Conservation (phyloP, 208 protist species). For the Trypanosoma platydactyli region DNA sequence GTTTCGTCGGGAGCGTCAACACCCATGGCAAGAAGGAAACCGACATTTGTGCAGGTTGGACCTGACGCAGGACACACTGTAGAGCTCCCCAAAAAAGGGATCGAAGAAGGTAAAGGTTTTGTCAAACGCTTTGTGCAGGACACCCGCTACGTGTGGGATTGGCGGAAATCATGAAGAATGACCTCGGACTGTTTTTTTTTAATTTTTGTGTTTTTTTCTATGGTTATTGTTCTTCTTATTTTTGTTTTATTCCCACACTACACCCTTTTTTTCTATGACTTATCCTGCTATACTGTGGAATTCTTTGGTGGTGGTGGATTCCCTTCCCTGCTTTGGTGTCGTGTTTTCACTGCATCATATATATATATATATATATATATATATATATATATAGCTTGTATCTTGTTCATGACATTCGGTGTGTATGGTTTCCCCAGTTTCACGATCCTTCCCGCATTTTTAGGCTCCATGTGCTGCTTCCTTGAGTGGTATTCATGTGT, state of each 20-base stretch:
- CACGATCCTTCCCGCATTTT: too few relatives aligned
- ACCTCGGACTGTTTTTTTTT: constrained; percentile 6
- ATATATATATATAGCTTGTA: constrained; percentile 12
- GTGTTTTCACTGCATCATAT: too few relatives aligned
- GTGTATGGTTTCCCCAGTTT: not conserved
- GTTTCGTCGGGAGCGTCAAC: not conserved
- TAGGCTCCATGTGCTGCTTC: constrained; percentile 7
- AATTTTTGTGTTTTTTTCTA: constrained; percentile 6
- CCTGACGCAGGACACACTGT: not conserved
- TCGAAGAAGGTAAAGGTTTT: constrained; percentile 11
- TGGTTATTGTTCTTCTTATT: constrained; percentile 10
- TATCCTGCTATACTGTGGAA: too few relatives aligned
- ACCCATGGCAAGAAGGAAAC: not conserved
- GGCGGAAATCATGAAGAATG: constrained; percentile 32
- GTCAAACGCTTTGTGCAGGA: constrained; percentile 43
- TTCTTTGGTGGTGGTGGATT: too few relatives aligned
- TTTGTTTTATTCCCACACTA: constrained; percentile 9
- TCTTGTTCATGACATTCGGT: not conserved
- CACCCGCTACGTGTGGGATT: constrained; percentile 59
- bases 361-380: constrained; percentile 1
- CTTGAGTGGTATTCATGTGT: constrained; percentile 8
- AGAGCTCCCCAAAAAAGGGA: not conserved
- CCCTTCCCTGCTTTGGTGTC: too few relatives aligned
- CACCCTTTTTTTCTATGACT: too few relatives aligned
- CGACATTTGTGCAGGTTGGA: constrained; percentile 27